A percentile compares a stretch with the other conserved stretches of the same genome.
phyloP scores from a whole-genome alignment of 768 basidiomycete species.

The Coprinopsis marcescibilis region DNA sequence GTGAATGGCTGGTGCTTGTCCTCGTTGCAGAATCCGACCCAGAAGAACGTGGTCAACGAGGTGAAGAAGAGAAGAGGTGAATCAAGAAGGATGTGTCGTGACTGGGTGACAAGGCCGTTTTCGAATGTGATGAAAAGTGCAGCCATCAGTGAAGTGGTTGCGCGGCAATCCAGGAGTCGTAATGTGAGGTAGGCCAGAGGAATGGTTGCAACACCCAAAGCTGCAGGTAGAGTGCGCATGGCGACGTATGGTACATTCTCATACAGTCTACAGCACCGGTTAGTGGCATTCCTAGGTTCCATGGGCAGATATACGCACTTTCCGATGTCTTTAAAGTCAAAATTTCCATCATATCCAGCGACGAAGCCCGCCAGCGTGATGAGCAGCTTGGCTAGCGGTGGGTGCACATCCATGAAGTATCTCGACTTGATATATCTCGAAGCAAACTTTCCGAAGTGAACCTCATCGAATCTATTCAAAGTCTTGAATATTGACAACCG shows the following conservation, averaged over 20 bases:
- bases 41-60: slow-evolving; percentile 79
- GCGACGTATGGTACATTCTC: slow-evolving; percentile 89
- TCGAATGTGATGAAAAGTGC: slow-evolving; percentile 93
- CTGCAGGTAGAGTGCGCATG: slow-evolving; percentile 94
- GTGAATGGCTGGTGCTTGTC: slow-evolving; percentile 83
- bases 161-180: slow-evolving; percentile 86
- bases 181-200: slow-evolving; percentile 92
- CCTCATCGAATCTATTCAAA: slow-evolving; percentile 82
- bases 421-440: slow-evolving; percentile 88
- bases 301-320: slow-evolving; percentile 51
- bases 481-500: slow-evolving; percentile 3
- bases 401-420: slow-evolving; percentile 95
- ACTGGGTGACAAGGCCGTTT: slow-evolving; percentile 93
- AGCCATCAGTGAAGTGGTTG: slow-evolving; percentile 87
- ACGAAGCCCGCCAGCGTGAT: slow-evolving; percentile 88
- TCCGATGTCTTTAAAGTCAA: slow-evolving; percentile 97
- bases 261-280: slow-evolving; percentile 50
- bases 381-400: slow-evolving; percentile 91
- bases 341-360: slow-evolving; percentile 85
- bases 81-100: slow-evolving; percentile 94
- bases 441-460: slow-evolving; percentile 98
- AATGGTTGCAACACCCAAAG: slow-evolving; percentile 82
- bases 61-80: slow-evolving; percentile 99
- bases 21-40: slow-evolving; percentile 89
- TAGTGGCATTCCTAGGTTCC: background rate